Conservation (phyloP, 1,284 basidiomycete genomes). For the Stereum hirsutum region DNA sequence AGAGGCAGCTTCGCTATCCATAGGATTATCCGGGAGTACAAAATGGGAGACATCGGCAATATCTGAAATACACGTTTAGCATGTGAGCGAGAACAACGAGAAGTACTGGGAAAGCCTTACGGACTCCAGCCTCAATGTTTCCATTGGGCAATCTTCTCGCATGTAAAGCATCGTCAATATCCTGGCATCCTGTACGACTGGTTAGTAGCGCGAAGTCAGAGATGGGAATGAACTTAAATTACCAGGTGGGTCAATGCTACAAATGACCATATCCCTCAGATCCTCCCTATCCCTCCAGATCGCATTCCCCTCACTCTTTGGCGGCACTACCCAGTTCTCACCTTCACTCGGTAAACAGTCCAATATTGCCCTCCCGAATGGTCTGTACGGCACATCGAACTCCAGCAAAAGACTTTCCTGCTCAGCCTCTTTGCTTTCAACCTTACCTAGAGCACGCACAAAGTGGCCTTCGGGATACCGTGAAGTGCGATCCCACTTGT, state of each 20-base stretch:
- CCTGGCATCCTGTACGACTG: conserved; percentile 70
- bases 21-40: conserved; percentile 88
- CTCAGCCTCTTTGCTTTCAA: conserved; percentile 93
- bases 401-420: conserved; percentile 92
- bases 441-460: conserved; percentile 85
- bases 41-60: conserved; percentile 99
- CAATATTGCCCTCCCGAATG: conserved; percentile 92
- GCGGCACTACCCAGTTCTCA: conserved; percentile 89
- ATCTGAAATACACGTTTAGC: conserved; percentile 49
- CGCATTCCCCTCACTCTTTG: conserved; percentile 44
- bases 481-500: conserved; percentile 82
- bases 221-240: conserved; percentile 13
- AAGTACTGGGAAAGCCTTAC: conserved; percentile 43
- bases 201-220: background rate
- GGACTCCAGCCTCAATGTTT: conserved; percentile 96
- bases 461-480: conserved; percentile 98
- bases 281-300: conserved; percentile 88
- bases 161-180: conserved; percentile 99
- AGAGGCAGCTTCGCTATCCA: conserved; percentile 95
- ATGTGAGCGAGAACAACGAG: background rate
- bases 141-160: conserved; percentile 85
- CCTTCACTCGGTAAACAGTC: conserved; percentile 89
- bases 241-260: conserved; percentile 97
- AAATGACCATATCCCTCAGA: conserved; percentile 80
- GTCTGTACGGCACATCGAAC: conserved; percentile 94